phyloP scores from a whole-genome alignment of 2,329 filamentous ascomycete species.

The Thielaviopsis punctulata region DNA sequence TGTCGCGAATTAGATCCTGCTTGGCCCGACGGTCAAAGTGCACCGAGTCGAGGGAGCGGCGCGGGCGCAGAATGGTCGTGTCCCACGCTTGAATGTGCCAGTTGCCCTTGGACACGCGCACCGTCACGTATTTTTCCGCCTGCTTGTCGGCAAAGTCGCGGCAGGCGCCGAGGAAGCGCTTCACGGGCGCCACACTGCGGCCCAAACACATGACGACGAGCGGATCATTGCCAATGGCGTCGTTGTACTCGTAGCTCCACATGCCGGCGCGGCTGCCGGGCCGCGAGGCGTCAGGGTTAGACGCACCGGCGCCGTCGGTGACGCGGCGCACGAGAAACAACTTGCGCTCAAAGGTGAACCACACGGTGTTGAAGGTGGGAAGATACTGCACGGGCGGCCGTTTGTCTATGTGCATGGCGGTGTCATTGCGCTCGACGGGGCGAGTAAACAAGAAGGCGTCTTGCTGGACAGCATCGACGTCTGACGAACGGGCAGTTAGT shows the following conservation, averaged over 20 bases:
- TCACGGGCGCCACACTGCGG: conserved; percentile 19
- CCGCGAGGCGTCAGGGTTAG: conserved; percentile 12
- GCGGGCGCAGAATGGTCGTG: conserved; percentile 33
- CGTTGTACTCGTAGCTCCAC: conserved; percentile 17
- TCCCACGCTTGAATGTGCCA: conserved; percentile 19
- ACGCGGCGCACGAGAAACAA: conserved; percentile 23
- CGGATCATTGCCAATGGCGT: conserved; percentile 21
- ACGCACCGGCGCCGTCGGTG: conserved; percentile 8
- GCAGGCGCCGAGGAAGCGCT: conserved; percentile 18
- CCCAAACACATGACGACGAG: conserved; percentile 24
- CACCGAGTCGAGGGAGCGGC: conserved; percentile 57
- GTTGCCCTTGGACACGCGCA: conserved; percentile 17
- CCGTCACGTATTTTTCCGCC: conserved; percentile 21
- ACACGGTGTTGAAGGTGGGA: conserved; percentile 22
- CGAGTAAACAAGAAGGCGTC: conserved; percentile 19
- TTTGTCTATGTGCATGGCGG: conserved; percentile 18
- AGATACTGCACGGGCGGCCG: conserved; percentile 21
- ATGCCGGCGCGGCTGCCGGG: not conserved
- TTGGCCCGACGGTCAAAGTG: conserved; percentile 55
- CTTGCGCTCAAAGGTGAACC: conserved; percentile 20
- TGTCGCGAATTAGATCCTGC: conserved; percentile 46
- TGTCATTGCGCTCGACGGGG: conserved; percentile 17
- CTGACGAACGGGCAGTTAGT: conserved; percentile 19
- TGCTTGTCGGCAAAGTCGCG: conserved; percentile 20
- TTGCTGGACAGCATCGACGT: conserved; percentile 17